Evolutionary conservation across 176 grass and related monocot species (phyloP).

Genomic region (Carex littledalei): DNA sequence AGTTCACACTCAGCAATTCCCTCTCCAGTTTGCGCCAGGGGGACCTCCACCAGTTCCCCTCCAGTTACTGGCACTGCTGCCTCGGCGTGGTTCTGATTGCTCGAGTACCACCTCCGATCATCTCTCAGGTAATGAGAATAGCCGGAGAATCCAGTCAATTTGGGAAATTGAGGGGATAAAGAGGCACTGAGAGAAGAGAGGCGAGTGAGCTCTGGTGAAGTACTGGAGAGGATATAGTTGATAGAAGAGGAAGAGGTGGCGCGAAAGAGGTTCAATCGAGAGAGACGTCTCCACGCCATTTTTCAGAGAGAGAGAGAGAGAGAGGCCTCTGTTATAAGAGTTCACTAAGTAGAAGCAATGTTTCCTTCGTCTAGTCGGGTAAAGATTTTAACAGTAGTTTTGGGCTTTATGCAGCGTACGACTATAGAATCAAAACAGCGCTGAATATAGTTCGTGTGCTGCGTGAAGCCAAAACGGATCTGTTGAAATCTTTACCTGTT

Average conservation of each 20-base stretch:
- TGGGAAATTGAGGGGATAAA: background rate
- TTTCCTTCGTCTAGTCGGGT: background rate
- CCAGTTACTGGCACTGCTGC: background rate
- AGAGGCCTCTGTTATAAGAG: too few species aligned
- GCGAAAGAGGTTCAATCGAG: background rate
- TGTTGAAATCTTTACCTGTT: too few species aligned
- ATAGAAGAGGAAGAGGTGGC: background rate
- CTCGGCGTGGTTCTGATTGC: constrained; percentile 23
- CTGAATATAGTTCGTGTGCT: too few species aligned
- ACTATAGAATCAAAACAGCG: too few species aligned
- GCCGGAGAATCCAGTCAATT: background rate
- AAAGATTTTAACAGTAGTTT: too few species aligned
- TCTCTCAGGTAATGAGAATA: background rate
- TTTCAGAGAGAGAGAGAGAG: background rate
- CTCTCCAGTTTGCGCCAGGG: constrained; percentile 87
- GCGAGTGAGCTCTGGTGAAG: background rate
- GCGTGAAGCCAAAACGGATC: too few species aligned
- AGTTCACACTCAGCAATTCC: constrained; percentile 96
- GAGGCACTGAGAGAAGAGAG: background rate
- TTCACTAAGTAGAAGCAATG: background rate
- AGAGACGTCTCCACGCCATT: constrained; percentile 20
- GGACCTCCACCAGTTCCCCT: constrained; percentile 63
- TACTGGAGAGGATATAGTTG: background rate
- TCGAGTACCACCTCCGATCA: constrained; percentile 31
- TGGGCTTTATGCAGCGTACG: too few species aligned